phyloP scores from a whole-genome alignment of 768 basidiomycete genomes.

The Tylopilus sp. region DNA sequence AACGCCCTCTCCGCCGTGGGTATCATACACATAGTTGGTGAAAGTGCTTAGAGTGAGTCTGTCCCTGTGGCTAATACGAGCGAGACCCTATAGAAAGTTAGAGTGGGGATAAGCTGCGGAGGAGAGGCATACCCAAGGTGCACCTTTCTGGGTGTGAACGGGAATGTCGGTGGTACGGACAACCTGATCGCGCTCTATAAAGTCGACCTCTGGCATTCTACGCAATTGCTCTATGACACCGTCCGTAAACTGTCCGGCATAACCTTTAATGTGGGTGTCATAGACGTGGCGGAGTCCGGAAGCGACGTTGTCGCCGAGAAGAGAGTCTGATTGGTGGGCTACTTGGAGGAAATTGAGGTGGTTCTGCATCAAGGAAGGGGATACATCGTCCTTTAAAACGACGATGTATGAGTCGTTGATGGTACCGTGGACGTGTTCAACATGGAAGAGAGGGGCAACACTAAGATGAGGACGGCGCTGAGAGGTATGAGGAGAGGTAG shows the following conservation, averaged over 20 bases:
- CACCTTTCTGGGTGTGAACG: slow-evolving; percentile 50
- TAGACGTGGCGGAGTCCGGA: slow-evolving; percentile 75
- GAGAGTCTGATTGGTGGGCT: slow-evolving; percentile 53
- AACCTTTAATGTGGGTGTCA: slow-evolving; percentile 68
- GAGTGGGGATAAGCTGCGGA: neutral
- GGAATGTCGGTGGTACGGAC: slow-evolving; percentile 56
- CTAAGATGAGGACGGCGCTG: slow-evolving; percentile 43
- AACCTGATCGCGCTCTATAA: slow-evolving; percentile 91
- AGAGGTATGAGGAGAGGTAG: slow-evolving; percentile 36
- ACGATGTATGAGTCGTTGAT: slow-evolving; percentile 95
- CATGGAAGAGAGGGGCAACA: slow-evolving; percentile 58
- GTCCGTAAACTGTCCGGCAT: slow-evolving; percentile 75
- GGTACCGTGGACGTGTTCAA: slow-evolving; percentile 62
- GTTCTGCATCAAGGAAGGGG: slow-evolving; percentile 56
- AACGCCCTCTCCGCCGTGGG: slow-evolving; percentile 82
- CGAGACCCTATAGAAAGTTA: slow-evolving; percentile 69
- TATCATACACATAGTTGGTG: slow-evolving; percentile 72
- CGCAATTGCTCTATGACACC: slow-evolving; percentile 73
- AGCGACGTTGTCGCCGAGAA: slow-evolving; percentile 41
- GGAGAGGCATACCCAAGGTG: slow-evolving; percentile 72
- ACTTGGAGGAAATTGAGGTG: slow-evolving; percentile 76
- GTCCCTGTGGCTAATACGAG: slow-evolving; percentile 85
- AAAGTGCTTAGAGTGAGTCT: slow-evolving; percentile 80
- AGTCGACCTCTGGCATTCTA: slow-evolving; percentile 83
- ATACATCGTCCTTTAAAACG: slow-evolving; percentile 72